Percentiles rank a stretch among this genome's conserved stretches.
These are phyloP conservation scores for Botryosphaeria dothidea DNA, from an alignment of 2,329 filamentous ascomycete genomes.

Conservation along the genomic window DNA sequence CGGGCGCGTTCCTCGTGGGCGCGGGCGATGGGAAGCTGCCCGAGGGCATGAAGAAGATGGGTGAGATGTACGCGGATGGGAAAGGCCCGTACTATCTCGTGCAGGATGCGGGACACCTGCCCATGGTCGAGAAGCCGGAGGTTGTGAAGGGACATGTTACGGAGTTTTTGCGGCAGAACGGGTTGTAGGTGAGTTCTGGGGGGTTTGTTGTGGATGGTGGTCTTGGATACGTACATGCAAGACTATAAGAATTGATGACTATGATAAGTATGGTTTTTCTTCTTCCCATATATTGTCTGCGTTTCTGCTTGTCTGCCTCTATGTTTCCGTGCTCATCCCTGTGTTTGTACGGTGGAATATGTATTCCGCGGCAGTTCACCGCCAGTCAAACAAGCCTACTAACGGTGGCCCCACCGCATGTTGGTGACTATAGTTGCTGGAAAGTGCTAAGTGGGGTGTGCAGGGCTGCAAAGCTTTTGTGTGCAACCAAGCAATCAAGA, in stretches of 20 bases:
- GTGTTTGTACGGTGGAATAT: no score
- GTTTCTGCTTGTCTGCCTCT: no score
- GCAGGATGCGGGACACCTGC: constrained; percentile 73
- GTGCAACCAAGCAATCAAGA: no score
- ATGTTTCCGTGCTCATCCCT: no score
- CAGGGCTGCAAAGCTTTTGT: no score
- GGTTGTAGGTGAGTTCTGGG: neutral
- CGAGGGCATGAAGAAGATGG: constrained; percentile 78
- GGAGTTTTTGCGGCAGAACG: constrained; percentile 48
- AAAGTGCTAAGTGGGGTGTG: no score
- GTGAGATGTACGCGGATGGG: constrained; percentile 34
- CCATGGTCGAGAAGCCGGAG: constrained; percentile 75
- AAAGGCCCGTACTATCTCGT: constrained; percentile 63
- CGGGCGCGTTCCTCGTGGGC: constrained; percentile 71
- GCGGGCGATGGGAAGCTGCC: constrained; percentile 73
- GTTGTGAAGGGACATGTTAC: constrained; percentile 66
- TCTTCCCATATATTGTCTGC: no score
- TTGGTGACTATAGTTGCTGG: no score
- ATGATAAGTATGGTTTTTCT: neutral
- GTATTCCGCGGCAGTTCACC: no score
- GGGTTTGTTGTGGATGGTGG: neutral
- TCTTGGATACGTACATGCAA: neutral
- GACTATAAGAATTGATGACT: neutral
- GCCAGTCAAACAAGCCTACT: no score
- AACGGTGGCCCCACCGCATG: no score